Base-by-base conservation (phyloP, 768 basidiomycete genomes). In the Cantharellus anzutake region DNA sequence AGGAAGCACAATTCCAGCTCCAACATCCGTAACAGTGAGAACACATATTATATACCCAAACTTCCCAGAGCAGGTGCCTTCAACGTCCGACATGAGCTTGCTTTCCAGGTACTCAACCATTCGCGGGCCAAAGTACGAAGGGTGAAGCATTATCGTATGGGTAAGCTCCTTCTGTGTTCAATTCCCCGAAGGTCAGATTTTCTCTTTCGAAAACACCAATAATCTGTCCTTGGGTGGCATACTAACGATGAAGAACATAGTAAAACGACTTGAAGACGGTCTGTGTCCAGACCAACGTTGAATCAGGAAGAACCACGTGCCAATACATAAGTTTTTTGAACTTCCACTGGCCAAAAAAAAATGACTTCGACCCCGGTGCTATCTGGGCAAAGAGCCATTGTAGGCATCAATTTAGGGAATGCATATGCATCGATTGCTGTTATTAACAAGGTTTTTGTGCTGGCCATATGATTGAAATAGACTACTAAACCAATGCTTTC, bases 331-430 rank as follows among this genome's bases (percentile, higher is more conserved):
- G 38, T 55, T 37, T 55, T 11, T 37, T 11, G 14, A 29, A 29
- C 44, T 11, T 55, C 7, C 52, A 11, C 38, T 37, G 14, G 52
- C 11, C 11, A 55, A 55, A 55, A 11, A 11, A 11, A 11, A 11
- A 37, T 11, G 11, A 7, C 52, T 7, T 14, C 35, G 38, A 11
- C 52, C 11, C 11, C 52, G 11, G 11, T 37, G 7, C 14, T 1
- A 37, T 7, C 52, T 7, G 35, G 14, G 7, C 52, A 37, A 37
- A 7, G 52, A 7, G 11, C 83, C 0, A 80, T 92, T 60, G 78
- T 98, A 53, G 96, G 94, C 52, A 89, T 99, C 72, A 97, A 94
- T 74, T 86, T 97, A 69, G 96, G 94, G 16, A 91, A 94, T 71
- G 83, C 88, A 40, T 97, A 84, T 69, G 89, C 93, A 7, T 91